Conservation (phyloP, 192 early-diverging fungal species). For the Rhizophagus clarus region DNA sequence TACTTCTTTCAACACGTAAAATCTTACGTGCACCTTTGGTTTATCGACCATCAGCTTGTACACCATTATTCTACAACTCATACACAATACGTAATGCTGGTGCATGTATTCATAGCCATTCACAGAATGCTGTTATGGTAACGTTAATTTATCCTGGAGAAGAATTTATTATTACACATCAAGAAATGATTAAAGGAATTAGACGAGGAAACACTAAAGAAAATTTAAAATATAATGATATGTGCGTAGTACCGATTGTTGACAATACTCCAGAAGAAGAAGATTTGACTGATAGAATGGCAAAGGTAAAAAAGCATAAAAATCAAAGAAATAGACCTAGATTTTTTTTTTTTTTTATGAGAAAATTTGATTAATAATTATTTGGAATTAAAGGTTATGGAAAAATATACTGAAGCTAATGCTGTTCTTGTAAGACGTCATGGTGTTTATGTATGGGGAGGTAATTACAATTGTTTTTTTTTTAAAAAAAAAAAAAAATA, state of each 20-base stretch:
- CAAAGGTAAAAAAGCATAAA: conserved; percentile 49
- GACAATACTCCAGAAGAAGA: conserved; percentile 96
- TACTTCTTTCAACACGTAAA: conserved; percentile 58
- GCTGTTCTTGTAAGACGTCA: conserved; percentile 95
- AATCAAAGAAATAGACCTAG: neutral
- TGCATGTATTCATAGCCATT: conserved; percentile 97
- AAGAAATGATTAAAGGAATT: conserved; percentile 99
- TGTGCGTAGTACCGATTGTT: conserved; percentile 87
- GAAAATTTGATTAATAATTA: conserved; percentile 8
- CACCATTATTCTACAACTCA: conserved; percentile 93
- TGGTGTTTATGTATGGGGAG: conserved; percentile 98
- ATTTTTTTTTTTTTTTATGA: conserved; percentile 3
- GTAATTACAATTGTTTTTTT: too few relatives aligned
- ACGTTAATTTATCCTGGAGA: conserved; percentile 78
- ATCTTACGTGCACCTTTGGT: conserved; percentile 72
- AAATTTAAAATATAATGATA: conserved; percentile 79
- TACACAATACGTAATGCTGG: conserved; percentile 83
- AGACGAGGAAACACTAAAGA: conserved; percentile 65
- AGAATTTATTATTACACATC: conserved; percentile 87
- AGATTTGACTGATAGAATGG: conserved; percentile 87
- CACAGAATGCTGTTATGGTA: conserved; percentile 92
- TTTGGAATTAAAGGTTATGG: conserved; percentile 65
- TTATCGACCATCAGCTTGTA: conserved; percentile 88
- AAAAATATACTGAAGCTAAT: conserved; percentile 84
- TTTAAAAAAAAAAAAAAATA: too few relatives aligned